phyloP scores from a whole-genome alignment of 352 stramenopile species.

The Globisporangium alternatum region DNA sequence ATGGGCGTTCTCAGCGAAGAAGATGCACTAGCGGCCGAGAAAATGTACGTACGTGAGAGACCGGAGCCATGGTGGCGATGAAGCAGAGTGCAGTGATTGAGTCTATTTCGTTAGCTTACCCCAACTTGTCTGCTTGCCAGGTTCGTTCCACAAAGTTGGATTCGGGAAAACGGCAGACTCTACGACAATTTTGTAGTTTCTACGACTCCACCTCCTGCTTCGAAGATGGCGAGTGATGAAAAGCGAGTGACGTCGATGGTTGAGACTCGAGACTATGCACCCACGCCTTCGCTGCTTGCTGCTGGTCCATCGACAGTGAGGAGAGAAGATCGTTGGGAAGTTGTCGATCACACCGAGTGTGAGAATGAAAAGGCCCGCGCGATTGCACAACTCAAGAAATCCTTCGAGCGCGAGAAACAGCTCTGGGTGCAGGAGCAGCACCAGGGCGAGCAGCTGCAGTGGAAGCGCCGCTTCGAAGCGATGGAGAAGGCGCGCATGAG shows the following conservation, averaged over 20 bases:
- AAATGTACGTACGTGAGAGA: constrained; percentile 11
- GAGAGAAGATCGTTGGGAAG: background rate
- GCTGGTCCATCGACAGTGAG: background rate
- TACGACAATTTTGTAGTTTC: constrained; percentile 4
- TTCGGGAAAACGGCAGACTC: background rate
- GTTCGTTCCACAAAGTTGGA: constrained; percentile 1
- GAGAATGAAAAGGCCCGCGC: constrained; percentile 16
- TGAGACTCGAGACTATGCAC: background rate
- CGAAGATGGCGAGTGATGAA: background rate
- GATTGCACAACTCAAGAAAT: constrained; percentile 28
- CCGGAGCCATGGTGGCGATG: too few species aligned
- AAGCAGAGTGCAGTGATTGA: too few species aligned
- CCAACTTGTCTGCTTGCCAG: background rate
- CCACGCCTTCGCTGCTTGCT: background rate
- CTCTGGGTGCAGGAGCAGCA: constrained; percentile 50
- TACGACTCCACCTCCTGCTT: background rate
- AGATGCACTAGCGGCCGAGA: background rate
- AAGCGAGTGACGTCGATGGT: background rate
- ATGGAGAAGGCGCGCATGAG: constrained; percentile 69
- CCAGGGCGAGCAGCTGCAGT: constrained; percentile 42
- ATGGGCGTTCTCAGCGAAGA: constrained; percentile 21
- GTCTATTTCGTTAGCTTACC: background rate
- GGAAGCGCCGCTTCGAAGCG: constrained; percentile 50
- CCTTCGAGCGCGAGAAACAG: constrained; percentile 33
- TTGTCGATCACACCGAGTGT: background rate